Percentiles rank a stretch among this genome's conserved stretches.
Conservation (phyloP, 805 yeast species). For the Candida tibetensis region DNA sequence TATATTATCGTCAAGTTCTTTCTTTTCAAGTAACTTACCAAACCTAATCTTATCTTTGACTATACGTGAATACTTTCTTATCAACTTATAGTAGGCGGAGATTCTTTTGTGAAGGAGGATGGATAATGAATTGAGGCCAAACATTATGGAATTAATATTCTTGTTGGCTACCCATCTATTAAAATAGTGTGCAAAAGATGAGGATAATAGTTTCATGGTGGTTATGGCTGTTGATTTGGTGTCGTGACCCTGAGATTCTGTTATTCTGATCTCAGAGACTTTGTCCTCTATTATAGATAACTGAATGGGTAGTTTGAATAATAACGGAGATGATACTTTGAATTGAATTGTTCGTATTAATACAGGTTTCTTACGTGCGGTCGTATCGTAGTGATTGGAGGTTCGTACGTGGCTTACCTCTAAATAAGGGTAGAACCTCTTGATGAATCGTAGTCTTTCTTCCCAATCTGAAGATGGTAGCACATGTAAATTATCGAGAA, state of each 20-base stretch:
- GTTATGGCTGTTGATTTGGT: constrained; percentile 1
- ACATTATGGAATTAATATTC: constrained; percentile 30
- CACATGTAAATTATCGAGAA: constrained; percentile 28
- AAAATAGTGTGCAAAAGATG: constrained; percentile 22
- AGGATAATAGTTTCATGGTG: constrained; percentile 21
- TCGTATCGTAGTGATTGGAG: constrained; percentile 9
- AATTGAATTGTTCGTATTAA: constrained; percentile 16
- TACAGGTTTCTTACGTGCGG: constrained; percentile 2
- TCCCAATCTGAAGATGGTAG: constrained; percentile 36
- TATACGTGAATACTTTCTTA: constrained; percentile 15
- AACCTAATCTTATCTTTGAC: constrained; percentile 14
- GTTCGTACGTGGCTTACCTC: constrained; percentile 15
- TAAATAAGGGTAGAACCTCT: constrained; percentile 25
- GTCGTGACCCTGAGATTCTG: constrained; percentile 1
- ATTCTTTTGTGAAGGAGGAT: constrained; percentile 21
- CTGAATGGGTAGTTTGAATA: constrained; percentile 19
- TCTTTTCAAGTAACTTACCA: constrained; percentile 6
- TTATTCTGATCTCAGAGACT: background rate
- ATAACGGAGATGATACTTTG: constrained; percentile 17
- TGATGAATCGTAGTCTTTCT: constrained; percentile 12
- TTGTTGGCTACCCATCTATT: constrained; percentile 11
- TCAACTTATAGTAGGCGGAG: constrained; percentile 18
- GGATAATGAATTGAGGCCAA: constrained; percentile 32
- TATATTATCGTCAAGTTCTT: constrained; percentile 16
- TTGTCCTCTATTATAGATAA: constrained; percentile 6